phyloP scores from a whole-genome alignment of 1,139 yeast genomes.

The Suhomyces maxii region DNA sequence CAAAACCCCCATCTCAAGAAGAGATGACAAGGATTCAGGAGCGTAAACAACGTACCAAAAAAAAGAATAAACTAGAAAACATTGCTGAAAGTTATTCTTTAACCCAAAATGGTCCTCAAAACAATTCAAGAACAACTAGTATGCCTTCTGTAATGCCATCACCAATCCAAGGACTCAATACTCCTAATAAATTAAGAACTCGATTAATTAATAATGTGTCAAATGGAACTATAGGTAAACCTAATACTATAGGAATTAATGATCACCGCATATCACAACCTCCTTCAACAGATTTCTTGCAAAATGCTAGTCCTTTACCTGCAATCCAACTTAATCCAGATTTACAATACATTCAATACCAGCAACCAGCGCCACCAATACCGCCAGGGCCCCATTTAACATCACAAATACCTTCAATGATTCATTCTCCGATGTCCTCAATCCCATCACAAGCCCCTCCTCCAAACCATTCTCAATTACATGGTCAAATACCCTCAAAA shows the following conservation, averaged over 20 bases:
- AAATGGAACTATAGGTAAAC: neutral
- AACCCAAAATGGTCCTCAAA: neutral
- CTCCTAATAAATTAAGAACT: neutral
- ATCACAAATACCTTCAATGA: neutral
- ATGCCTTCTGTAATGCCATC: neutral
- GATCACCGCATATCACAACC: neutral
- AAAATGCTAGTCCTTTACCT: neutral
- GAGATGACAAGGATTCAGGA: constrained; percentile 21
- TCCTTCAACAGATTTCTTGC: neutral
- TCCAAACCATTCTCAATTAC: neutral
- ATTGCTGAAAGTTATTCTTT: neutral
- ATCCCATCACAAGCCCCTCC: neutral
- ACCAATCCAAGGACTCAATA: neutral
- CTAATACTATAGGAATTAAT: neutral
- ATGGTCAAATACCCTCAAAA: neutral
- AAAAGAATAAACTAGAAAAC: constrained; percentile 3
- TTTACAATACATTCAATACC: neutral
- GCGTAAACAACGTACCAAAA: constrained; percentile 16
- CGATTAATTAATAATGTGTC: too few relatives aligned
- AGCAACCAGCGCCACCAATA: neutral
- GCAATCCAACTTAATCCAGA: neutral
- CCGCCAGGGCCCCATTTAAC: neutral
- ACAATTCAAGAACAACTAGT: neutral
- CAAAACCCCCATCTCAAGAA: constrained; percentile 45
- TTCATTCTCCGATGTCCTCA: neutral